Evolutionary conservation across 257 asterid genomes (phyloP).

Genomic region (Lantana camara): DNA sequence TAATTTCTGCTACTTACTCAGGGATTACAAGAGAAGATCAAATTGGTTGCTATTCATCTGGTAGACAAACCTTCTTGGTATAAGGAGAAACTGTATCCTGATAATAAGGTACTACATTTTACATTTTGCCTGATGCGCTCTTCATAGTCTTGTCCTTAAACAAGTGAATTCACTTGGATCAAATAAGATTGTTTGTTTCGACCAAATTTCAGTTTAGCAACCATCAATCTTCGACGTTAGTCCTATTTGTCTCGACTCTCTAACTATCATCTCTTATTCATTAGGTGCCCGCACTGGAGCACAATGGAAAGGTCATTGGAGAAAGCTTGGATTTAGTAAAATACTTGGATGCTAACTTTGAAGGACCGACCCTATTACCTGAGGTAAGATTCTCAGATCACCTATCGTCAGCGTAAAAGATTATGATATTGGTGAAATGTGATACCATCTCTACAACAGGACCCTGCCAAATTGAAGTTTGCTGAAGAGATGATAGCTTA

Average conservation of each 20-base stretch:
- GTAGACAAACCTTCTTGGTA: conserved; percentile 62
- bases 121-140: neutral
- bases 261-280: neutral
- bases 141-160: neutral
- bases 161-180: too few species aligned
- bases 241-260: too few species aligned
- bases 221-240: too few species aligned
- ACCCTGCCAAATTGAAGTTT: conserved; percentile 47
- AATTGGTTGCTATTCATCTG: conserved; percentile 56
- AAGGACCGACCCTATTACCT: conserved; percentile 55
- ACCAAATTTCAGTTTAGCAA: neutral
- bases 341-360: conserved; percentile 52
- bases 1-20: conserved; percentile 6
- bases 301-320: conserved; percentile 55
- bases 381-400: conserved; percentile 34
- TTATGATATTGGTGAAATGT: neutral
- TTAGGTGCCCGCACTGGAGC: conserved; percentile 69
- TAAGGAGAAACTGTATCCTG: conserved; percentile 59
- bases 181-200: too few species aligned
- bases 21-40: conserved; percentile 60
- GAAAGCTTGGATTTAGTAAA: conserved; percentile 64
- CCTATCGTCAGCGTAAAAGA: neutral
- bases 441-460: conserved; percentile 35
- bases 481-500: conserved; percentile 61
- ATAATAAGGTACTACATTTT: conserved; percentile 44